Evolutionary conservation across 306 rosid genomes (phyloP), one percentile per base, ranked within the genome.

Genomic region (Luffa acutangula): DNA sequence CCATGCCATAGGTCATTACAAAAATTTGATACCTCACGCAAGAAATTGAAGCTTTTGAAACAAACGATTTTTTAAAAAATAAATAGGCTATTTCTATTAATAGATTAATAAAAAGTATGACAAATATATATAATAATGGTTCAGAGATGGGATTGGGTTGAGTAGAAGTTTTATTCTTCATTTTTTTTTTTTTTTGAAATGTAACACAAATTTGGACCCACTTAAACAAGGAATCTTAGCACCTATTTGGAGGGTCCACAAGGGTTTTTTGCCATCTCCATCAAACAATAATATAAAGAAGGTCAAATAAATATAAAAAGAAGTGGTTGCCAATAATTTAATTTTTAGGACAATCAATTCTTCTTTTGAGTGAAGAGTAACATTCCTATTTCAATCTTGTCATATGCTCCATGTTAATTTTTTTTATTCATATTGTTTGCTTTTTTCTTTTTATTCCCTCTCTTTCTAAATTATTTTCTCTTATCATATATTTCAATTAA

Each of bases 291-390:
- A 33, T 33, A 33, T 33, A 12, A 62, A 34, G 41, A 64, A 64
- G 21, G 21, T 67, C 17, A 67, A 67, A 67, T 67, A 67, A 67
- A 67, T 67, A 67, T 67, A 67, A 67, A 42, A 67, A 41, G 52
- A 67, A 67, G 75, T 67, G 74, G 33, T 39, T 39, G 1, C 74
- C 15, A 39, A 67, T 37, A 17, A 67, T 39, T 41, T 37, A 17
- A 67, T 39, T 41, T 8, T 67, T 17, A 3, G 13, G 51, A 67
- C 33, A 18, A 41, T 17, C 49, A 41, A 33, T 67, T 66, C 5
- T 37, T 66, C 14, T 39, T 39, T 36, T 6, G 12, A 36, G 6
- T 25, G 17, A 60, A 65, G 31, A 17, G 49, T 65, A 17, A 17
- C 67, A 60, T 31, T 60, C 73, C 25, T 17, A 15, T 65, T 65